phyloP scores from a whole-genome alignment of 1,139 yeast genomes.

The Yamadazyma siamensis region DNA sequence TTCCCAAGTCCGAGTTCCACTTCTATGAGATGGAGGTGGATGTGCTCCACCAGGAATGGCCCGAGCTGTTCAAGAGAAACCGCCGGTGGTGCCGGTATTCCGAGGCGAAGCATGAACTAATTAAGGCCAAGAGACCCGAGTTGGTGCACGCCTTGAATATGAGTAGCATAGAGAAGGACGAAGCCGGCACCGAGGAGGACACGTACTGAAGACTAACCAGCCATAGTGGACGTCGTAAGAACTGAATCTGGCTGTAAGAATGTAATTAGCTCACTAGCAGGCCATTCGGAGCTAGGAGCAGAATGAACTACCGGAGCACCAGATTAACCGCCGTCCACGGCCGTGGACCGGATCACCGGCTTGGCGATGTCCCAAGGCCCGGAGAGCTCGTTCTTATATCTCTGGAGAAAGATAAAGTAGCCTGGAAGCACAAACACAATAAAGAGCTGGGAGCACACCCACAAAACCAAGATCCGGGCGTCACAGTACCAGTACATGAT shows the following conservation, averaged over 20 bases:
- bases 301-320: not conserved
- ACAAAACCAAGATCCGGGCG: conserved; percentile 35
- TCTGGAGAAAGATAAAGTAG: conserved; percentile 68
- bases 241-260: too few species aligned
- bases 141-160: conserved; percentile 60
- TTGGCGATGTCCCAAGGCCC: conserved; percentile 95
- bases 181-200: too few species aligned
- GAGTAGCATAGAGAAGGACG: conserved; percentile 44
- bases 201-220: too few species aligned
- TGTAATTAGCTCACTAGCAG: too few species aligned
- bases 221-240: too few species aligned
- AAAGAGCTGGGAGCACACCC: conserved; percentile 47
- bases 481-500: conserved; percentile 19
- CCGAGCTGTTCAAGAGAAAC: conserved; percentile 59
- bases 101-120: conserved; percentile 68
- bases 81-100: conserved; percentile 74
- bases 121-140: conserved; percentile 63
- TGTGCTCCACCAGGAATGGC: conserved; percentile 62
- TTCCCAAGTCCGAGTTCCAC: conserved; percentile 78
- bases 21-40: conserved; percentile 72
- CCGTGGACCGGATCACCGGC: conserved; percentile 40
- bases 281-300: too few species aligned
- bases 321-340: conserved; percentile 2
- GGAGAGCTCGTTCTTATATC: conserved; percentile 81
- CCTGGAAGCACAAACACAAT: conserved; percentile 63